Evolutionary conservation across 257 asterid genomes (phyloP), one percentile per base, ranked within the genome.

Genomic region (Datura wrightii): DNA sequence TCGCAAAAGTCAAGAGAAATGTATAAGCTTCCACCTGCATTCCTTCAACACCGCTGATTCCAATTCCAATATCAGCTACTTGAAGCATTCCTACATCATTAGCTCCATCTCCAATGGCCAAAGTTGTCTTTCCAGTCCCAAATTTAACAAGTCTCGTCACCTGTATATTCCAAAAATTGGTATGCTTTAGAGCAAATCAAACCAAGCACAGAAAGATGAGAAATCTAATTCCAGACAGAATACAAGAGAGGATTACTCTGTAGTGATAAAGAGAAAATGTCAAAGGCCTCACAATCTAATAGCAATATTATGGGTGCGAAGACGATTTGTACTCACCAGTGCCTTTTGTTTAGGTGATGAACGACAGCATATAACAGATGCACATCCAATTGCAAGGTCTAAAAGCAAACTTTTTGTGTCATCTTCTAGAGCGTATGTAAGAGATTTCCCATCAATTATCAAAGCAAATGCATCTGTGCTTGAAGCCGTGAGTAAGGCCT

Each of bases 1-100:
- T 70, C 34, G 24, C 3, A 58, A 80, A 55, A 18, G 0, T 34
- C 34, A 15, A 62, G 54, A 31, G 34, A 36, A 48, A 84, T 44
- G 2, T n/a, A 34, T 13, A 11, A 74, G 80, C 44, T 79, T 59
- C 16, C 65, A 94, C 98, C 93, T 97, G 99, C 99, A 97, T 97
- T 86, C 99, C 99, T 87, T 97, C 99, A 31, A 94, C 98, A 2
- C 99, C 99, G 82, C 99, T 97, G 70, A 97, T 97, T 69, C 99
- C 99, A 6, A 97, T 92, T 58, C 99, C 99, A 19, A 97, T 95
- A 86, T 97, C 99, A 16, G 99, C 99, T 92, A 95, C 99, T 89
- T 97, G 99, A 84, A 97, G 99, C 99, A 97, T 97, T 86, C 99
- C 99, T 60, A 97, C 99, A 44, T 97, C 99, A 79, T 97, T 97